Evolutionary conservation across 176 grass and related monocot species (phyloP).

Genomic region (Carex cristatella): DNA sequence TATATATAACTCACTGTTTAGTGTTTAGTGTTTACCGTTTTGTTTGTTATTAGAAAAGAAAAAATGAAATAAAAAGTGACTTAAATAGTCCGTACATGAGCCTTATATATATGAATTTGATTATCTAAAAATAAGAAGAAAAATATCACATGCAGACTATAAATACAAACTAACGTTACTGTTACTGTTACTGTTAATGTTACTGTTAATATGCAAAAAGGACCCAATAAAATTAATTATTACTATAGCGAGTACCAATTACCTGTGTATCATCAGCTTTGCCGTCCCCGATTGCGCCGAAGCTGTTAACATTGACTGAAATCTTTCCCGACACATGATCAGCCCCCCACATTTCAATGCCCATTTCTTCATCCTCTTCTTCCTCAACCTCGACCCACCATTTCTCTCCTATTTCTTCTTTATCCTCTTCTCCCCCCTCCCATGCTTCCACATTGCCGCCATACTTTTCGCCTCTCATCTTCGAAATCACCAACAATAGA

Average conservation of each 20-base stretch:
- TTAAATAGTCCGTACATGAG: background rate
- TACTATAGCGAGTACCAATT: conserved; percentile 14
- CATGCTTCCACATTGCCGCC: conserved; percentile 9
- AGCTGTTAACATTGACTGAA: conserved; percentile 73
- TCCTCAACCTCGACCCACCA: conserved; percentile 21
- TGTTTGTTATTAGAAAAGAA: background rate
- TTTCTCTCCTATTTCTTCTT: conserved; percentile 15
- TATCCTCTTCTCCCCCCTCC: background rate
- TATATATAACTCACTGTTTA: background rate
- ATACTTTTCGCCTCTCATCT: background rate
- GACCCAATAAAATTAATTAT: background rate
- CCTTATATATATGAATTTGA: background rate
- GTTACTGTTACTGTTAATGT: no score
- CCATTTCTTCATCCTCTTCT: background rate
- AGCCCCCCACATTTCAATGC: background rate
- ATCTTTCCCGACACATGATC: conserved; percentile 25
- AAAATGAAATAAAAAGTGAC: background rate
- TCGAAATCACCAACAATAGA: conserved; percentile 16
- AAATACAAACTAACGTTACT: background rate
- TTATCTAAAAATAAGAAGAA: background rate
- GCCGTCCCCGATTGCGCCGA: conserved; percentile 64
- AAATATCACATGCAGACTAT: background rate
- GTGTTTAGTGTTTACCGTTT: background rate
- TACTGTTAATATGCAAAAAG: background rate
- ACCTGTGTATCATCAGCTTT: conserved; percentile 68